A percentile compares a stretch with the other conserved stretches of the same genome.
phyloP scores from a whole-genome alignment of 169 alveolate genomes.

The Plasmodium vinckei region DNA sequence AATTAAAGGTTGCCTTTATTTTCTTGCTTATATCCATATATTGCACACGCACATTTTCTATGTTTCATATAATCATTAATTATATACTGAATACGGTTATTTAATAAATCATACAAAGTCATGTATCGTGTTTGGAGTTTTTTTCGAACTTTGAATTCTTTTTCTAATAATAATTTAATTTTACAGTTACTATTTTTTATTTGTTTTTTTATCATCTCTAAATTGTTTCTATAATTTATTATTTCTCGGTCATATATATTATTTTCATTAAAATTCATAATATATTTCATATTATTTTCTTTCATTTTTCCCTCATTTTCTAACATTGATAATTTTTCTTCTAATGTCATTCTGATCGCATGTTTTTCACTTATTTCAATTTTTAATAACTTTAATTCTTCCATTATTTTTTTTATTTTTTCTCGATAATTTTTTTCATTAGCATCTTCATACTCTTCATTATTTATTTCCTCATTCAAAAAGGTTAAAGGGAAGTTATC shows the following conservation, averaged over 20 bases:
- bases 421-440: slow-evolving; percentile 57
- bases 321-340: slow-evolving; percentile 48
- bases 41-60: slow-evolving; percentile 73
- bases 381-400: slow-evolving; percentile 19
- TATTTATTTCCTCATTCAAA: slow-evolving; percentile 25
- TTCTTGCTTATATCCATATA: slow-evolving; percentile 68
- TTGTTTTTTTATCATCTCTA: slow-evolving; percentile 43
- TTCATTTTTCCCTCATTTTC: slow-evolving; percentile 62
- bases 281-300: slow-evolving; percentile 48
- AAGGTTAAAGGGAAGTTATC: slow-evolving; percentile 70
- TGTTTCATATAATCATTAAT: slow-evolving; percentile 49
- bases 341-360: slow-evolving; percentile 33
- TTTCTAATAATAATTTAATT: slow-evolving; percentile 50
- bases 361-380: slow-evolving; percentile 70
- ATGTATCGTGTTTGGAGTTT: slow-evolving; percentile 39
- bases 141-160: slow-evolving; percentile 69
- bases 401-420: slow-evolving; percentile 25
- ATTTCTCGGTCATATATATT: slow-evolving; percentile 59
- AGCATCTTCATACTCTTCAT: slow-evolving; percentile 23
- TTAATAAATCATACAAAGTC: slow-evolving; percentile 50
- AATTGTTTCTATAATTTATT: slow-evolving; percentile 5
- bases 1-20: background rate
- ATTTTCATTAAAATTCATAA: slow-evolving; percentile 40
- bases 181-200: slow-evolving; percentile 65
- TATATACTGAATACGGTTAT: slow-evolving; percentile 52